Conservation (phyloP, 1,284 basidiomycete species). For the Termitomyces sp. region DNA sequence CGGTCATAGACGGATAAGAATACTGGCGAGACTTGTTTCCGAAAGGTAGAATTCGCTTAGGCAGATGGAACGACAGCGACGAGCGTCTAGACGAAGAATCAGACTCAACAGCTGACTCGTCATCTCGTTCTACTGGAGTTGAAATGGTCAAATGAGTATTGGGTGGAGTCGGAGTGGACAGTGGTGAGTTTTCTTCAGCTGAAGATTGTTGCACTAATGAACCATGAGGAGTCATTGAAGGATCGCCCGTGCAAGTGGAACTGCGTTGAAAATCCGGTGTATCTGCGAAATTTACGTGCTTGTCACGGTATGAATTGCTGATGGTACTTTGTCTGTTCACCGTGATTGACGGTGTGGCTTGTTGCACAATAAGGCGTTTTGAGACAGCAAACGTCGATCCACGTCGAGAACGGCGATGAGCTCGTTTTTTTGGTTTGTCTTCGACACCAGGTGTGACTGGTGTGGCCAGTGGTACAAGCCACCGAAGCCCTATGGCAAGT, state of each 20-base stretch:
- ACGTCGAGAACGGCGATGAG: slow-evolving; percentile 15
- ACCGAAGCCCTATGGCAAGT: slow-evolving; percentile 34
- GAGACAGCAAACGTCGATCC: slow-evolving; percentile 14
- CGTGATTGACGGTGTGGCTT: background rate
- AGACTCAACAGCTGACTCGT: slow-evolving; percentile 22
- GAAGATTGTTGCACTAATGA: slow-evolving; percentile 4
- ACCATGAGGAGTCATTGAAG: slow-evolving; percentile 7
- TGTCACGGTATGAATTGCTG: slow-evolving; percentile 13
- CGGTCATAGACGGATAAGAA: slow-evolving; percentile 2
- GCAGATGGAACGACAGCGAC: slow-evolving; percentile 16
- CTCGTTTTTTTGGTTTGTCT: background rate
- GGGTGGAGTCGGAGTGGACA: slow-evolving; percentile 3
- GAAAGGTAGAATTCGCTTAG: slow-evolving; percentile 16
- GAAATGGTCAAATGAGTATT: slow-evolving; percentile 8
- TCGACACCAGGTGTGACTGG: background rate
- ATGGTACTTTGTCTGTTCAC: slow-evolving; percentile 14
- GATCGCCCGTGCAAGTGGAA: background rate
- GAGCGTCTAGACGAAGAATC: slow-evolving; percentile 23
- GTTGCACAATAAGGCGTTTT: background rate
- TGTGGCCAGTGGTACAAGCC: slow-evolving; percentile 26
- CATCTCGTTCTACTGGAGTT: slow-evolving; percentile 6
- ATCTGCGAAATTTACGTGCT: slow-evolving; percentile 30
- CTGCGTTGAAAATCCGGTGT: slow-evolving; percentile 2
- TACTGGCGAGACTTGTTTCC: slow-evolving; percentile 11
- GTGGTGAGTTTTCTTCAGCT: slow-evolving; percentile 5